phyloP scores from a whole-genome alignment of 495 filamentous ascomycete genomes.

The Neurospora sp. region DNA sequence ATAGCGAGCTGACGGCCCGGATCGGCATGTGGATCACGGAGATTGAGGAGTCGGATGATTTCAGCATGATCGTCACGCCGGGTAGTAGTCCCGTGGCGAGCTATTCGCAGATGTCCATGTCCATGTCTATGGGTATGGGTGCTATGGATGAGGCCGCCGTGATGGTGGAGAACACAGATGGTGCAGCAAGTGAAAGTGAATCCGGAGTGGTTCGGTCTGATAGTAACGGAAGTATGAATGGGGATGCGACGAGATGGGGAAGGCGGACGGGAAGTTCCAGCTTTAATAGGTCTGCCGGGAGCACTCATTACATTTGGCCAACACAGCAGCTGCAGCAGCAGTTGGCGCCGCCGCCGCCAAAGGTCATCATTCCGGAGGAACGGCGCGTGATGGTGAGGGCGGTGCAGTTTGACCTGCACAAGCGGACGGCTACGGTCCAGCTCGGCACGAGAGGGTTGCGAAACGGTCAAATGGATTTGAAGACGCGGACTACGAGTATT shows the following conservation, averaged over 20 bases:
- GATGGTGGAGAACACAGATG: background rate
- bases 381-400: conserved; percentile 45
- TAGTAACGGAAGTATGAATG: background rate
- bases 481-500: conserved; percentile 33
- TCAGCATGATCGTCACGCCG: conserved; percentile 9
- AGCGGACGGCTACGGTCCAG: conserved; percentile 35
- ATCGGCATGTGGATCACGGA: conserved; percentile 45
- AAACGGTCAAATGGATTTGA: conserved; percentile 33
- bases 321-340: conserved; percentile 1
- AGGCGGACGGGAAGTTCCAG: conserved; percentile 4
- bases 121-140: background rate
- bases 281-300: background rate
- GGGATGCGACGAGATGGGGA: background rate
- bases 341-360: background rate
- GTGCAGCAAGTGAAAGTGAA: background rate
- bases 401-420: conserved; percentile 43
- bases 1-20: conserved; percentile 45
- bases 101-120: conserved; percentile 18
- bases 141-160: background rate
- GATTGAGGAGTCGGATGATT: conserved; percentile 45
- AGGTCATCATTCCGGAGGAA: conserved; percentile 30
- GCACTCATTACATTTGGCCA: conserved; percentile 1
- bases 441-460: conserved; percentile 42
- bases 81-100: conserved; percentile 21
- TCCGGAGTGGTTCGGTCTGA: background rate